Base-by-base conservation (phyloP, 1,284 basidiomycete species). In the Naganishia sp. region DNA sequence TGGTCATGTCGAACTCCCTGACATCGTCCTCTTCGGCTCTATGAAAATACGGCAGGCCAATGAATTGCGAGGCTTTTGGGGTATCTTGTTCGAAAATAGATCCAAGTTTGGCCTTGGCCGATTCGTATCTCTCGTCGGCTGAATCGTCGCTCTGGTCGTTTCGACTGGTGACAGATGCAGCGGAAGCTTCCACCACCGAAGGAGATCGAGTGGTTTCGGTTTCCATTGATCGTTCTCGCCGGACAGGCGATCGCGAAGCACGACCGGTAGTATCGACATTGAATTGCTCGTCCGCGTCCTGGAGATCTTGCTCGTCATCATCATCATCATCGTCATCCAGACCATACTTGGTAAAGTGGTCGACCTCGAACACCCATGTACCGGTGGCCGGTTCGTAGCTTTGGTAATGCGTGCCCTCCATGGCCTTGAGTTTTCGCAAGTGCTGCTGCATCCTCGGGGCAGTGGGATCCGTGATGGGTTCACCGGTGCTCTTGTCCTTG, bases 361-460 rank as follows among this genome's bases (percentile, higher is more conserved):
- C 89, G 67, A 98, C 95, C 35, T 84, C 86, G 82, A 99, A 99
- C 45, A 87, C 89, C 95, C 96, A 98, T 76, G 86, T 88, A 53
- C 95, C 95, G 71, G 86, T 86, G 71, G 83, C 83, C 53, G 87
- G 83, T 66, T 92, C 88, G 77, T 92, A 98, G 74, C 82, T 82
- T 75, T 92, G 87, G 75, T 95, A 98, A 68, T 86, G 85, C 46
- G 93, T 96, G 65, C 90, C 88, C 75, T 88, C 87, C 83, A 94
- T 92, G 69, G 84, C 85, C 83, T 88, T 88, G 77, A 98, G 82
- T 72, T 90, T 85, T 81, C 90, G 92, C 72, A 93, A 72, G 77
- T 95, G 92, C 74, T 89, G 88, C 61, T 86, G 82, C 63, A 87
- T 86, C 51, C 82, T 79, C n/a, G 89, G 86, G 75, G 93, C 86